Base-by-base conservation (phyloP, 768 basidiomycete genomes). In the Mrakia hoshinonis region DNA sequence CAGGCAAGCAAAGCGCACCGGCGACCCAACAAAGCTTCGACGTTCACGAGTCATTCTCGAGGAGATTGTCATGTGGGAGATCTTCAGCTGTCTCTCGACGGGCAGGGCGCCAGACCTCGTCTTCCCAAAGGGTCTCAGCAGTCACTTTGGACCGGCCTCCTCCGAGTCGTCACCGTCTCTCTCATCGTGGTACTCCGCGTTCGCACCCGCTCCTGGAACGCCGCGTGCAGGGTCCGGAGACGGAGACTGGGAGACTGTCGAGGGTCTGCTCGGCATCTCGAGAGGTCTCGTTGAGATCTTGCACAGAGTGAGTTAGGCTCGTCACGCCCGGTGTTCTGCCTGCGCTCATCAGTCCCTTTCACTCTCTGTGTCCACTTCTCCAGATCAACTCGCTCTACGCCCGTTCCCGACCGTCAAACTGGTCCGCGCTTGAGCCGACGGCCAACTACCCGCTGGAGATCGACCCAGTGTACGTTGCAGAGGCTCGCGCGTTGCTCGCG, bases 311-410 rank as follows among this genome's bases (percentile, higher is more conserved):
- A 48, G 65, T 52, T 4, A 26, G 9, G 43, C 18, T 51, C 65
- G 1, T 9, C 47, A 31, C 36, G 47, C 12, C 15, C 3, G 9
- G 26, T 31, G 15, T 66, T 4, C 15, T 38, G 15, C 58, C 29
- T 34, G 15, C 29, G 58, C 12, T 60, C 15, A 51, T 51, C 24
- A 51, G 11, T 60, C 55, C 24, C 36, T 24, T 22, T 20, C 52
- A 6, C 52, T 22, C 31, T 22, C 31, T 22, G 11, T 4, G 7
- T 61, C 29, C 18, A 7, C 4, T 29, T 38, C 7, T 65, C n/a
- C 26, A 66, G 65, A 36, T 66, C 18, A 49, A 66, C 29, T 15
- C 47, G 20, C 65, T 66, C 46, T 66, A 66, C 65, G 38, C 65
- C 34, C 65, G 51, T 46, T 66, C 65, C 2, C 65, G 65, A 24